Conservation (phyloP, 129 eudicot species). For the Dittrichia graveolens region DNA sequence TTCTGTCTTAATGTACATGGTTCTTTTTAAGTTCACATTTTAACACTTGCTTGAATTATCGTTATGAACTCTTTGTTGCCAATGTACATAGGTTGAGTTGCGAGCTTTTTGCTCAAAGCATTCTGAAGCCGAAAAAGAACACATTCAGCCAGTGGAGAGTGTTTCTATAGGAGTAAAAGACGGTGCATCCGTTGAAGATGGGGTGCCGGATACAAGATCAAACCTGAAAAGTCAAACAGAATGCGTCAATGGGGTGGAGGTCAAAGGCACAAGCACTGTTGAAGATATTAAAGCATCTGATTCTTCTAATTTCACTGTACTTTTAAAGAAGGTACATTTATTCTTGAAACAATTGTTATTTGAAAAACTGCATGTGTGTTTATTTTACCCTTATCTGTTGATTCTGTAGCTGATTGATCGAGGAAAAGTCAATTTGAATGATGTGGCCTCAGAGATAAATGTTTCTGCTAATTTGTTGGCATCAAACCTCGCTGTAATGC, state of each 20-base stretch:
- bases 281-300: constrained; percentile 48
- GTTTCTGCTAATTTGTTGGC: constrained; percentile 62
- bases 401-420: constrained; percentile 61
- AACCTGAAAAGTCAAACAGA: constrained; percentile 47
- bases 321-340: constrained; percentile 69
- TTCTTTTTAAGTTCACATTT: background rate
- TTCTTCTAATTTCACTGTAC: constrained; percentile 41
- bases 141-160: constrained; percentile 33
- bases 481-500: constrained; percentile 59
- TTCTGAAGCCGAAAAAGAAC: constrained; percentile 51
- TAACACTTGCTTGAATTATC: background rate
- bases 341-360: background rate
- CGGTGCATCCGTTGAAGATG: constrained; percentile 36
- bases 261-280: constrained; percentile 33
- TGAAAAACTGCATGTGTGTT: background rate
- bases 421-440: constrained; percentile 66
- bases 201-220: constrained; percentile 34
- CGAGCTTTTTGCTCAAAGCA: constrained; percentile 93
- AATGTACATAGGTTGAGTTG: constrained; percentile 69
- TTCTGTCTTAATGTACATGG: background rate
- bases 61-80: background rate
- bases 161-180: constrained; percentile 14
- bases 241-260: constrained; percentile 38
- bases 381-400: constrained; percentile 19
- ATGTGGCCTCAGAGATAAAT: constrained; percentile 74